phyloP scores from a whole-genome alignment of 805 yeast genomes.

The Saccharomycopsis babjevae region DNA sequence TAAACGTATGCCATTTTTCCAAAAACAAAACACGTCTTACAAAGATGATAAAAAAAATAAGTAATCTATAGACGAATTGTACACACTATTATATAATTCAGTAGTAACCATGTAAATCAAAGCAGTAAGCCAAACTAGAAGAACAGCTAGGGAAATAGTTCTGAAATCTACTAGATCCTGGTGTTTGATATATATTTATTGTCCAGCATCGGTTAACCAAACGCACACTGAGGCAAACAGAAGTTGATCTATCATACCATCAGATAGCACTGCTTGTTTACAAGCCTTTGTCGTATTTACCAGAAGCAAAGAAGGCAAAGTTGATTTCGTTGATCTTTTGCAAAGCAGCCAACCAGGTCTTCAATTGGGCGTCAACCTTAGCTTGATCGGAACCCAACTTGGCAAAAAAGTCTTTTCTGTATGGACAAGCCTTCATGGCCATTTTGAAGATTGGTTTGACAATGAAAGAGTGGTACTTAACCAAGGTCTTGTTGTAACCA shows the following conservation, averaged over 20 bases:
- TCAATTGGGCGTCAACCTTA: conserved; percentile 54
- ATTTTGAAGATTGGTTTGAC: conserved; percentile 80
- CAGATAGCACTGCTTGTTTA: conserved; percentile 24
- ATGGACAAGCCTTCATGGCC: conserved; percentile 94
- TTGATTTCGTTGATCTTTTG: conserved; percentile 65
- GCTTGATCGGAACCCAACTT: conserved; percentile 72
- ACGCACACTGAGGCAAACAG: too few species aligned
- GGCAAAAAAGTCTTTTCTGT: conserved; percentile 72
- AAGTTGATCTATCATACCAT: too few species aligned
- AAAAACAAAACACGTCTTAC: background rate
- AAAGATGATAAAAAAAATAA: background rate
- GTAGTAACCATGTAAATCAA: background rate
- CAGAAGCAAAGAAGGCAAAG: conserved; percentile 63
- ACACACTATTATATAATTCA: background rate
- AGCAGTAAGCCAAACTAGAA: too few species aligned
- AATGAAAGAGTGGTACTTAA: conserved; percentile 72
- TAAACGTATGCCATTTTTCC: too few species aligned
- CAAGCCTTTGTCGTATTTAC: conserved; percentile 84
- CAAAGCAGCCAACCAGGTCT: conserved; percentile 65
- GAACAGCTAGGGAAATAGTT: too few species aligned
- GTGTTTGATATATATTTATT: too few species aligned
- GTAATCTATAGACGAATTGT: background rate
- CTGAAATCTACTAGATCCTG: too few species aligned
- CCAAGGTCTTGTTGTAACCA: conserved; percentile 73
- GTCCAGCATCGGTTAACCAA: too few species aligned